Evolutionary conservation across 352 stramenopile species (phyloP), one percentile per base, ranked within the genome.

Genomic region (Pythium sukuiense): DNA sequence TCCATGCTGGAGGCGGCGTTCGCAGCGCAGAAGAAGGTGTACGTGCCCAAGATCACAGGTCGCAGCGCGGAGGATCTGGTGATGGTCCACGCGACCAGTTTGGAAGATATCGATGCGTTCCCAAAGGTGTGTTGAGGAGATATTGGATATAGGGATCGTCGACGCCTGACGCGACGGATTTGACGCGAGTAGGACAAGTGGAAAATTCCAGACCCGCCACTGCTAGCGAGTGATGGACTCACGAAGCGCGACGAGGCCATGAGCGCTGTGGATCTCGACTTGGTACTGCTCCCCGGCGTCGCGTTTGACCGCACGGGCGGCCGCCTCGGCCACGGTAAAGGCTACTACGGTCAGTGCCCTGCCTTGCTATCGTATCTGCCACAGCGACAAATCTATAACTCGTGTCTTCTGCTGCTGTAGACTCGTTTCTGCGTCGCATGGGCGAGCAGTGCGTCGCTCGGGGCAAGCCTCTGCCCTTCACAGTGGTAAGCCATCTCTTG

Each of bases 1-100:
- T 53, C 58, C 24, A 69, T 96, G 39, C 53, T 96, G 49, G 59
- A 71, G 41, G 65, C 71, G 4, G 76, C 85, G 5, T 93, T 97
- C 53, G 76, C 62, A 7, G 63, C 71, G 0, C 58, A 75, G 7
- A 96, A 93, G 71, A 86, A 82, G 54, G 82, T 97, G 9, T 96
- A 92, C 52, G 88, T 97, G 46, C 89, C 89, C n/a, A 97, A 97
- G 73, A 92, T 97, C 61, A 86, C 64, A 12, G 80, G 83, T 13
- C 66, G 54, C 18, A 73, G 60, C 20, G 79, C 89, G 13, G 79
- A 90, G 26, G 85, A 96, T 66, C 72, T 97, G 49, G 68, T 70
- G 43, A 96, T 97, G 89, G 69, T 95, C 57, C 81, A 81, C 16
- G 77, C 81, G 11, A 49, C 66, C 14, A 92, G 81, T 1, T 65